Evolutionary conservation across 2,329 filamentous ascomycete species (phyloP).

Genomic region (Ceratocystis diversiconidia): DNA sequence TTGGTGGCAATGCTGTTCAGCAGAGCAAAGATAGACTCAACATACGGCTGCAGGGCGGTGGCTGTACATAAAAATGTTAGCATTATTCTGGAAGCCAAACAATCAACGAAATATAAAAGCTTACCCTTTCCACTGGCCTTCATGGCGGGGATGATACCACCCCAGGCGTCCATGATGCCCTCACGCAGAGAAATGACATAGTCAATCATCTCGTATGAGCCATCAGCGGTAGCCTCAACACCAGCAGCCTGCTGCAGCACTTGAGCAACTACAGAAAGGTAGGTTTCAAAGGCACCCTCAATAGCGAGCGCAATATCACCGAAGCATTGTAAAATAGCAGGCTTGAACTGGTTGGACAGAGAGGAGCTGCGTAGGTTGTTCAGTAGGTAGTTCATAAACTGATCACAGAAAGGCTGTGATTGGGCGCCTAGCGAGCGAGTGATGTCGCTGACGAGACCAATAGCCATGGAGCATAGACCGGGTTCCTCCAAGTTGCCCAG

Average conservation of each 20-base stretch:
- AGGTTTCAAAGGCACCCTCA: constrained; percentile 79
- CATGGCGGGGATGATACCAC: constrained; percentile 89
- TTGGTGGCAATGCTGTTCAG: constrained; percentile 58
- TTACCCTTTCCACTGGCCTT: constrained; percentile 65
- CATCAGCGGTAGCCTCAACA: constrained; percentile 64
- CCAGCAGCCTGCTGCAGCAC: constrained; percentile 85
- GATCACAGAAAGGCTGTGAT: constrained; percentile 88
- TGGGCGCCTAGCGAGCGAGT: constrained; percentile 79
- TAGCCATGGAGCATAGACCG: constrained; percentile 87
- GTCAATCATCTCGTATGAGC: constrained; percentile 88
- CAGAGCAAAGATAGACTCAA: constrained; percentile 75
- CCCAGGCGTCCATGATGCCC: constrained; percentile 98
- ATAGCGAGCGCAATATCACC: constrained; percentile 96
- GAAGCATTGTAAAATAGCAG: constrained; percentile 93
- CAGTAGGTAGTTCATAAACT: constrained; percentile 95
- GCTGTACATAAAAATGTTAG: constrained; percentile 32
- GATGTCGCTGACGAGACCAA: constrained; percentile 93
- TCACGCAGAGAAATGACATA: constrained; percentile 91
- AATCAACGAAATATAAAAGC: constrained; percentile 25
- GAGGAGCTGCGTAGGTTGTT: constrained; percentile 77
- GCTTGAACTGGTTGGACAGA: constrained; percentile 94
- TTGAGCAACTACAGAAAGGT: constrained; percentile 80
- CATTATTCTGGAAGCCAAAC: constrained; percentile 23
- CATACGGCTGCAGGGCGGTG: constrained; percentile 57
- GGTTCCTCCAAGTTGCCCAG: constrained; percentile 93